Evolutionary conservation across 2,329 filamentous ascomycete species (phyloP).

Genomic region (Fusarium gaditjirri): DNA sequence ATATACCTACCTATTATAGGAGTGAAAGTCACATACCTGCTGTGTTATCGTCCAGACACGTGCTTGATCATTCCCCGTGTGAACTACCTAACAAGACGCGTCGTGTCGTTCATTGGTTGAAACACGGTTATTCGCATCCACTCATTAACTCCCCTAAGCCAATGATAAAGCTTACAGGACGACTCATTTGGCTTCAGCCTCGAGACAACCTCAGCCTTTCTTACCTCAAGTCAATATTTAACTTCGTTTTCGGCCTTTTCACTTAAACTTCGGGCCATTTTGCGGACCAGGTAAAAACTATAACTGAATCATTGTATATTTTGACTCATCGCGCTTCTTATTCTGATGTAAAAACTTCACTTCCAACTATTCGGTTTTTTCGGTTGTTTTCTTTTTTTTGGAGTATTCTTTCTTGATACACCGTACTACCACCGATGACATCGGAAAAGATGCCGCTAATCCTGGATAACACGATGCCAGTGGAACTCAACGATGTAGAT

Average conservation of each 20-base stretch:
- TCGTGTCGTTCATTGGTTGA: constrained; percentile 15
- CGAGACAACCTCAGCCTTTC: constrained; percentile 39
- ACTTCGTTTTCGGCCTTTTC: constrained; percentile 15
- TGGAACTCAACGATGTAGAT: constrained; percentile 70
- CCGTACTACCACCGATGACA: constrained; percentile 45
- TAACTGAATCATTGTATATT: constrained; percentile 19
- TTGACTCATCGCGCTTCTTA: not conserved
- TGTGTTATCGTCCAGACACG: not conserved
- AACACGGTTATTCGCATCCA: constrained; percentile 36
- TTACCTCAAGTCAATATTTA: constrained; percentile 18
- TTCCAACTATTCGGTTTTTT: not conserved
- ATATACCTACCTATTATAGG: not conserved
- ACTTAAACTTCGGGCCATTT: constrained; percentile 19
- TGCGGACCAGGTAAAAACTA: constrained; percentile 5
- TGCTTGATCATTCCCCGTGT: not conserved
- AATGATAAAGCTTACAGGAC: constrained; percentile 20
- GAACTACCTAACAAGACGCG: not conserved
- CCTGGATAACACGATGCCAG: constrained; percentile 57
- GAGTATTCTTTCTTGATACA: constrained; percentile 32
- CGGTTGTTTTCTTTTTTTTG: too few relatives aligned
- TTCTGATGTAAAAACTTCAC: constrained; percentile 24
- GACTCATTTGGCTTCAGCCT: constrained; percentile 34
- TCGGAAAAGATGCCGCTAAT: constrained; percentile 57
- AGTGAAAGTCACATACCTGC: not conserved
- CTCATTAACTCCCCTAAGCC: constrained; percentile 6